Evolutionary conservation across 208 protist species (phyloP).

Genomic region (Willaertia magna): DNA sequence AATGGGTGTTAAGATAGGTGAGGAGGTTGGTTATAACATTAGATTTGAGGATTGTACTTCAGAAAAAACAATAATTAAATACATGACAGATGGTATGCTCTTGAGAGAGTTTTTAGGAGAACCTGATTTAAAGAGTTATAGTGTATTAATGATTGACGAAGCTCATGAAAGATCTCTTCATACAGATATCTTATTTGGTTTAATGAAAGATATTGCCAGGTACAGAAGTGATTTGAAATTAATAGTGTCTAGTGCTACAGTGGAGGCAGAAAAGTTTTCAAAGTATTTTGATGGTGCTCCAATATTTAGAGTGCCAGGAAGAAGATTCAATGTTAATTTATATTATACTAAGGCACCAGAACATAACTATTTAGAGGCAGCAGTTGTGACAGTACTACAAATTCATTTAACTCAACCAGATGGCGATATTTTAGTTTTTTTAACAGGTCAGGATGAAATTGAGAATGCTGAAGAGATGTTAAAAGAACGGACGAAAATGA

Average conservation of each 20-base stretch:
- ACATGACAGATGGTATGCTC: constrained; percentile 82
- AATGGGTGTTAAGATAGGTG: constrained; percentile 64
- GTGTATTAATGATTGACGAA: constrained; percentile 83
- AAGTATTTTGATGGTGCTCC: constrained; percentile 85
- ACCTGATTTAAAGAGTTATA: constrained; percentile 62
- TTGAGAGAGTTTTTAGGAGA: constrained; percentile 67
- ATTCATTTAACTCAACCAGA: constrained; percentile 66
- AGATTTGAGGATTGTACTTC: constrained; percentile 71
- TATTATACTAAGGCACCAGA: constrained; percentile 79
- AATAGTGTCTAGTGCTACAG: constrained; percentile 93
- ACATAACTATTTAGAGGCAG: constrained; percentile 75
- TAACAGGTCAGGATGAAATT: constrained; percentile 83
- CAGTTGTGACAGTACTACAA: constrained; percentile 72
- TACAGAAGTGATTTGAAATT: constrained; percentile 74
- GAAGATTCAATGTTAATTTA: constrained; percentile 60
- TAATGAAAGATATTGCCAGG: constrained; percentile 66
- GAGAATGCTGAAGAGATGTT: constrained; percentile 47
- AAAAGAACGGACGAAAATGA: constrained; percentile 38
- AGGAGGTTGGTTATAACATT: constrained; percentile 73
- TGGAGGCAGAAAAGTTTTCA: constrained; percentile 93
- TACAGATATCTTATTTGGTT: constrained; percentile 80
- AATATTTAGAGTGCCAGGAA: constrained; percentile 56
- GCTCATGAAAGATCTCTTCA: constrained; percentile 82
- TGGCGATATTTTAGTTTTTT: constrained; percentile 78
- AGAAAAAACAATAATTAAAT: constrained; percentile 64